Conservation (phyloP, 2,329 filamentous ascomycete species). For the Blastomyces parvus region DNA sequence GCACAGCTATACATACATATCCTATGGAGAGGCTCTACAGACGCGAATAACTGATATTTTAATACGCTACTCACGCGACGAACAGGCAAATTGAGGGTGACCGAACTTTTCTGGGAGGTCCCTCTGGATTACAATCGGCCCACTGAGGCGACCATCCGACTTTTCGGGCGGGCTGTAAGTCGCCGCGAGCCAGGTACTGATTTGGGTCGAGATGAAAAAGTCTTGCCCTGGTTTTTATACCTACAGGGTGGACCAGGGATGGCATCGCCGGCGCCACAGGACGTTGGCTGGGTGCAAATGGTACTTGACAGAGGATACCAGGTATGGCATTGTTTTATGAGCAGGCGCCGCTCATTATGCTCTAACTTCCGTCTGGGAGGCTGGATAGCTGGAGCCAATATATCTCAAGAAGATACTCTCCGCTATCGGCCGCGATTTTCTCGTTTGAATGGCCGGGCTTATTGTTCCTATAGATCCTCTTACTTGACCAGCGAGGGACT, state of each 20-base stretch:
- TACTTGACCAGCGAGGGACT: conserved; percentile 85
- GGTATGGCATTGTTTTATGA: conserved; percentile 30
- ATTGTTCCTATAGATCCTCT: conserved; percentile 44
- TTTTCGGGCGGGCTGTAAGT: conserved; percentile 68
- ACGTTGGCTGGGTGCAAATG: conserved; percentile 58
- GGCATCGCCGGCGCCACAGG: conserved; percentile 63
- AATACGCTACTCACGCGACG: not conserved
- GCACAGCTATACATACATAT: not conserved
- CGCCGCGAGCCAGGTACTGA: conserved; percentile 55
- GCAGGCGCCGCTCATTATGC: not conserved
- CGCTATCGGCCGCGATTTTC: not conserved
- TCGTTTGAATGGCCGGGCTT: not conserved
- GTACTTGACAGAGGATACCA: conserved; percentile 76
- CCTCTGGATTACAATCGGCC: conserved; percentile 66
- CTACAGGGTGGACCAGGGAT: conserved; percentile 81
- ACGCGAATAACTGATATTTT: not conserved
- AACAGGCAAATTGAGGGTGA: conserved; percentile 62
- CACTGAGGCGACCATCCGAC: conserved; percentile 50
- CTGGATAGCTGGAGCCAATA: not conserved
- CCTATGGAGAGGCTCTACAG: not conserved
- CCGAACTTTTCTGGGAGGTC: conserved; percentile 79
- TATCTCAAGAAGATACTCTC: not conserved
- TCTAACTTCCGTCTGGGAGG: not conserved
- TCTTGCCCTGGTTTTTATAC: conserved; percentile 57
- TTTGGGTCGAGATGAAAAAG: conserved; percentile 36